Evolutionary conservation across 495 filamentous ascomycete genomes (phyloP).

Genomic region (Aspergillus saccharolyticus): DNA sequence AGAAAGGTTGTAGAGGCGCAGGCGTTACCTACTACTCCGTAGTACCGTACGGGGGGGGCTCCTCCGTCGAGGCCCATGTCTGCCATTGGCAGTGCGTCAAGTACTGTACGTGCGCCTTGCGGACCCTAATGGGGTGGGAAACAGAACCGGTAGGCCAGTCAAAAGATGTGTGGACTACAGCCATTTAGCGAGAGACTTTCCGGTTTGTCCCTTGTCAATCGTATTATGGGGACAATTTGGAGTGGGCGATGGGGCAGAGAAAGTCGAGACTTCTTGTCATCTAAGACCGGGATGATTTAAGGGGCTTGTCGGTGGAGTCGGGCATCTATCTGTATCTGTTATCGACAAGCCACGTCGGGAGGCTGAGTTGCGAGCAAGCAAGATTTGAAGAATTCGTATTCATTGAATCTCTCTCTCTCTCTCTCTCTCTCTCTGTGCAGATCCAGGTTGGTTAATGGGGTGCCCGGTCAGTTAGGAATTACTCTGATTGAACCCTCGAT

Average conservation of each 20-base stretch:
- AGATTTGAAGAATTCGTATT: background rate
- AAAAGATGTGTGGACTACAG: background rate
- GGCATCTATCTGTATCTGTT: background rate
- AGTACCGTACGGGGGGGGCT: background rate
- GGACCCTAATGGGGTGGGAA: conserved; percentile 3
- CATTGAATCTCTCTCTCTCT: background rate
- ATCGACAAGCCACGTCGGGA: background rate
- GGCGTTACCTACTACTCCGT: too few relatives aligned
- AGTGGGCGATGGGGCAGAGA: background rate
- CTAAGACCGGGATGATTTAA: background rate
- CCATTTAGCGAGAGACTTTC: background rate
- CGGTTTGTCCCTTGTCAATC: background rate
- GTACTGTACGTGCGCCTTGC: background rate
- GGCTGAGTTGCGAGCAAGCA: background rate
- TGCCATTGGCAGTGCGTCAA: background rate
- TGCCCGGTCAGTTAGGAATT: too few relatives aligned
- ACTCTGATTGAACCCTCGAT: too few relatives aligned
- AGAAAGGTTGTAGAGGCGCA: background rate
- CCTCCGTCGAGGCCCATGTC: background rate
- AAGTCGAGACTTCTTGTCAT: background rate
- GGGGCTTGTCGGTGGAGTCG: background rate
- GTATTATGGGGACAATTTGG: background rate
- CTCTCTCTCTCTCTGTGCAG: background rate
- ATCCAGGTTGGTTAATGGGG: too few relatives aligned
- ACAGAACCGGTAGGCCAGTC: background rate